These are phyloP conservation scores for Dictyostelium intermedium DNA, from an alignment of 78 protist genomes.

Conservation along the genomic window DNA sequence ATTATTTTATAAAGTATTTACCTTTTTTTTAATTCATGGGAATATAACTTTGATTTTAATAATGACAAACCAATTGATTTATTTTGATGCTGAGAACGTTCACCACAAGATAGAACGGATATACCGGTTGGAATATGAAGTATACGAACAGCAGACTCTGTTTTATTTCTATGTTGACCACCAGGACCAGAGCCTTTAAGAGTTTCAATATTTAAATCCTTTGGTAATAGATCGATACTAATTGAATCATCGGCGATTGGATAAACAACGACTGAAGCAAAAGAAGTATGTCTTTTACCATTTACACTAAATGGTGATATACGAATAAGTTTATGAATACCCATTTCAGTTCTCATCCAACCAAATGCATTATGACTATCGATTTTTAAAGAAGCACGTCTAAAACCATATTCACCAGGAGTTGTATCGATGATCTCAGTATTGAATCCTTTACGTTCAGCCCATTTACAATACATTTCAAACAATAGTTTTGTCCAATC, in stretches of 20 bases:
- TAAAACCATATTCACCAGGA: constrained; percentile 48
- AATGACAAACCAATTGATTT: constrained; percentile 31
- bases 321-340: constrained; percentile 95
- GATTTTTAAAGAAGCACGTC: constrained; percentile 13
- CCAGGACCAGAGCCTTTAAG: constrained; percentile 90
- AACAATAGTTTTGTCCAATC: constrained; percentile 70
- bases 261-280: constrained; percentile 52
- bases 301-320: constrained; percentile 88
- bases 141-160: constrained; percentile 93
- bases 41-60: constrained; percentile 33
- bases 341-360: constrained; percentile 85
- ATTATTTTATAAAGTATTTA: too few relatives aligned
- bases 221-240: not conserved
- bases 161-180: constrained; percentile 95
- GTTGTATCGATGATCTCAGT: not conserved
- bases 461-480: constrained; percentile 56
- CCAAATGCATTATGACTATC: constrained; percentile 71
- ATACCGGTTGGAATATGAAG: constrained; percentile 94
- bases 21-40: constrained; percentile 26
- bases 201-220: constrained; percentile 77
- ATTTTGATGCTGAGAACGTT: constrained; percentile 79
- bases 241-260: constrained; percentile 27
- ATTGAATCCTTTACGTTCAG: constrained; percentile 1
- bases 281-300: constrained; percentile 81
- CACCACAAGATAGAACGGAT: constrained; percentile 28